Percentiles rank a stretch among this genome's conserved stretches.
Conservation (phyloP, 768 basidiomycete species). For the Lentinula raphanica region DNA sequence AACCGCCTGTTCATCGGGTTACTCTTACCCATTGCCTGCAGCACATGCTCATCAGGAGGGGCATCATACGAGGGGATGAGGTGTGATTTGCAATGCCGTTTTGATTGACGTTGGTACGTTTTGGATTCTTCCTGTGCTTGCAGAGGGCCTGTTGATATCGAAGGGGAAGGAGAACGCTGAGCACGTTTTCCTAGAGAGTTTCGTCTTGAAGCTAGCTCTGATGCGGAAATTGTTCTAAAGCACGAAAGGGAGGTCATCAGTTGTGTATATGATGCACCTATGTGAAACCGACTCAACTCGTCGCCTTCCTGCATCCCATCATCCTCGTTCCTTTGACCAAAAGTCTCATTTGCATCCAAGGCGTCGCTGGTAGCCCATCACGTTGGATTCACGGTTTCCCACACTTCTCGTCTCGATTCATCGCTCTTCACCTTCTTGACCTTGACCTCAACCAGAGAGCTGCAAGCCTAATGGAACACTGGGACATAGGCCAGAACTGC, state of each 20-base stretch:
- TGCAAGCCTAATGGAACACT: too few species aligned
- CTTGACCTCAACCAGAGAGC: too few species aligned
- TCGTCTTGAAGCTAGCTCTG: conserved; percentile 10
- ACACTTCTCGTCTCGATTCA: too few species aligned
- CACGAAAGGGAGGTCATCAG: neutral
- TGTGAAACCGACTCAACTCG: conserved; percentile 18
- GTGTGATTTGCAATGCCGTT: conserved; percentile 55
- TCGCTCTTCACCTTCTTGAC: too few species aligned
- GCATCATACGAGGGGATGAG: conserved; percentile 51
- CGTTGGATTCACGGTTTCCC: too few species aligned
- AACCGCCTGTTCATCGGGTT: conserved; percentile 58
- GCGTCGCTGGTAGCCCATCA: too few species aligned
- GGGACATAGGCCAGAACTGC: too few species aligned
- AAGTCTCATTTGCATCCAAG: conserved; percentile 36
- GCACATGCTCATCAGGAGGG: conserved; percentile 40
- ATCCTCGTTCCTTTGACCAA: conserved; percentile 34
- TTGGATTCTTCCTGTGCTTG: conserved; percentile 9
- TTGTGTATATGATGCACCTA: neutral
- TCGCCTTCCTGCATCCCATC: conserved; percentile 25
- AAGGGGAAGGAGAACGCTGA: conserved; percentile 23
- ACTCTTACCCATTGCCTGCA: conserved; percentile 40
- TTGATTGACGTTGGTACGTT: conserved; percentile 33
- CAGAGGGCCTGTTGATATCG: neutral
- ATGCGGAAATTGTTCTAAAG: neutral
- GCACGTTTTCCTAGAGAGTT: conserved; percentile 24